Evolutionary conservation across 257 asterid species (phyloP).

Genomic region (Salvia miltiorrhiza): DNA sequence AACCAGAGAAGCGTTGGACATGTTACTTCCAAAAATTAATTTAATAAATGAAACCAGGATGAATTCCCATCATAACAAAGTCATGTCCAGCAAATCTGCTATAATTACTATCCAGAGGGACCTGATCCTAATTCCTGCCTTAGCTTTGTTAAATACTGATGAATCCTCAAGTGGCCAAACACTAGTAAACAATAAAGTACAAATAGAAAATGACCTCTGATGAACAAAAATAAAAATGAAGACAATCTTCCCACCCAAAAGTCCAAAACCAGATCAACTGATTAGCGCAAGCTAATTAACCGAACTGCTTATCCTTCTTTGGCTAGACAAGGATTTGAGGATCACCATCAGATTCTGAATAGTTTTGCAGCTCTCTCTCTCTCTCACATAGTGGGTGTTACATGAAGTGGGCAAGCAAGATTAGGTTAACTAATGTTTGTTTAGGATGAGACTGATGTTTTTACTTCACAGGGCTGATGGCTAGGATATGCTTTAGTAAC

Average conservation of each 20-base stretch:
- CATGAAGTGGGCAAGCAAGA: neutral
- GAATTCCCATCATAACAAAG: neutral
- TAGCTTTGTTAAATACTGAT: neutral
- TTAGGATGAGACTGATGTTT: conserved; percentile 7
- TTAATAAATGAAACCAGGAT: neutral
- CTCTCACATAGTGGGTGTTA: neutral
- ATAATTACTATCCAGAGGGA: neutral
- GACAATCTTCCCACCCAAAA: neutral
- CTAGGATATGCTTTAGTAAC: conserved; percentile 4
- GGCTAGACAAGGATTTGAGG: neutral
- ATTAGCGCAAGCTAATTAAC: neutral
- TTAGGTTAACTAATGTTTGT: neutral
- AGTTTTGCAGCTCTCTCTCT: neutral
- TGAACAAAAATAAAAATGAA: neutral
- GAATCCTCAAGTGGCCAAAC: neutral
- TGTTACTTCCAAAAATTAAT: neutral
- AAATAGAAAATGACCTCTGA: neutral
- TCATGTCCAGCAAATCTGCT: neutral
- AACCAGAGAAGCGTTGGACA: neutral
- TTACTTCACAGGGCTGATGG: neutral
- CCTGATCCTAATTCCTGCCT: neutral
- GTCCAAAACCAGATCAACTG: neutral
- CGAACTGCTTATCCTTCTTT: neutral
- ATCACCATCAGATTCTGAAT: neutral
- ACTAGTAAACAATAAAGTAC: neutral